phyloP scores from a whole-genome alignment of 345 rosid genomes.

The Populus deltoides region DNA sequence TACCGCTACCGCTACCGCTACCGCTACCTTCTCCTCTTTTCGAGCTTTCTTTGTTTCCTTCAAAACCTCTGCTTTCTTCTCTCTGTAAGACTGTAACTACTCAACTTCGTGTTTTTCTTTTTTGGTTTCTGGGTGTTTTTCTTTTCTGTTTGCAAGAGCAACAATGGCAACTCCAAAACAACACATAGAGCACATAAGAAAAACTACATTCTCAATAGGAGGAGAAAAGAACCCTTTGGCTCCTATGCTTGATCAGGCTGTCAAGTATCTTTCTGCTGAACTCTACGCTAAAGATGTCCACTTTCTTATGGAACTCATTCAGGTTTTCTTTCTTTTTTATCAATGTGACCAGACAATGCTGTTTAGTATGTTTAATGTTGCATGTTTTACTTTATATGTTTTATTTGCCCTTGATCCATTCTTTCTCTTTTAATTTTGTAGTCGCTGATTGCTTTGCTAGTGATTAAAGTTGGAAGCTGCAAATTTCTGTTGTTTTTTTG shows the following conservation, averaged over 20 bases:
- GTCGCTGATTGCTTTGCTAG: neutral
- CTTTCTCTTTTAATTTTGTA: neutral
- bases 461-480: neutral
- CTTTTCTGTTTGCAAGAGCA: neutral
- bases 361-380: neutral
- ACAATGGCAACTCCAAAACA: conserved; percentile 29
- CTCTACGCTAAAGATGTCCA: conserved; percentile 60
- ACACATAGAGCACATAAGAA: conserved; percentile 52
- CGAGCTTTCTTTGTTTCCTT: neutral
- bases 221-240: conserved; percentile 44
- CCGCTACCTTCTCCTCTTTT: neutral
- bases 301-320: conserved; percentile 66
- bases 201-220: conserved; percentile 54
- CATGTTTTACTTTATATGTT: neutral
- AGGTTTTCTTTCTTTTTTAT: conserved; percentile 26
- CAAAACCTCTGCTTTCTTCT: neutral
- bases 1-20: neutral
- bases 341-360: neutral
- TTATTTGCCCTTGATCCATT: neutral
- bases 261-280: conserved; percentile 58
- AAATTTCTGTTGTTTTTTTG: no score
- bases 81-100: neutral
- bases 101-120: neutral
- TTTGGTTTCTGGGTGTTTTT: neutral
- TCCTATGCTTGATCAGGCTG: conserved; percentile 62